Percentiles rank a stretch among this genome's conserved stretches.
phyloP scores from a whole-genome alignment of 176 grass and related monocot genomes.

The Canna indica region DNA sequence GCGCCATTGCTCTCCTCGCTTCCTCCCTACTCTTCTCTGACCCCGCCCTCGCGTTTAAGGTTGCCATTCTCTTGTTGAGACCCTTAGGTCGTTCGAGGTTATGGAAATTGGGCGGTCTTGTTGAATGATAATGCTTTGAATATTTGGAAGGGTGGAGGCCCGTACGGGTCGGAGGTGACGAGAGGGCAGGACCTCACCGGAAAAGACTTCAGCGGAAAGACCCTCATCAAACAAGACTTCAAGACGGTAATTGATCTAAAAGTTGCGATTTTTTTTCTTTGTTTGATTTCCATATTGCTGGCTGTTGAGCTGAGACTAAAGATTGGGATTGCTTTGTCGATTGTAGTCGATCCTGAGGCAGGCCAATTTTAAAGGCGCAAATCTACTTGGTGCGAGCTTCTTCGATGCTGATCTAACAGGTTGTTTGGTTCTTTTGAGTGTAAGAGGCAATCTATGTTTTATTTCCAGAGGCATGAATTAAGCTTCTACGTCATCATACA shows the following conservation, averaged over 20 bases:
- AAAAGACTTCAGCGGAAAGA: slow-evolving; percentile 87
- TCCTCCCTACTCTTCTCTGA: slow-evolving; percentile 55
- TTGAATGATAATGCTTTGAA: slow-evolving; percentile 3
- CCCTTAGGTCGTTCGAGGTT: background rate
- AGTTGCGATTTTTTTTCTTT: background rate
- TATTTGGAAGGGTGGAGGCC: slow-evolving; percentile 60
- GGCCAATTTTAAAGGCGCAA: slow-evolving; percentile 75
- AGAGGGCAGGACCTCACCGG: slow-evolving; percentile 85
- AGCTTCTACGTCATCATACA: background rate
- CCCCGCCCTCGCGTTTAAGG: slow-evolving; percentile 64
- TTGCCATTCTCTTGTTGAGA: slow-evolving; percentile 8
- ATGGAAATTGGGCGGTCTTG: background rate
- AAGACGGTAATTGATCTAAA: slow-evolving; percentile 49
- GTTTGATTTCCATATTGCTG: background rate
- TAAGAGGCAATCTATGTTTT: background rate
- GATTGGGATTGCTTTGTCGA: background rate
- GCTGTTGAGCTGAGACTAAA: background rate
- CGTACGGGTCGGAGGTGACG: slow-evolving; percentile 76
- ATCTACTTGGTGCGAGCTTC: slow-evolving; percentile 72
- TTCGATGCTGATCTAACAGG: slow-evolving; percentile 88
- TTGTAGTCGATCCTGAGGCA: slow-evolving; percentile 72
- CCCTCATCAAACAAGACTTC: slow-evolving; percentile 91
- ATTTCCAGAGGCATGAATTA: background rate
- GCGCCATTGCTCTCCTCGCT: slow-evolving; percentile 46
- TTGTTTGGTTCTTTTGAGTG: slow-evolving; percentile 2